phyloP scores from a whole-genome alignment of 805 yeast species.

The Candida morakotiae region DNA sequence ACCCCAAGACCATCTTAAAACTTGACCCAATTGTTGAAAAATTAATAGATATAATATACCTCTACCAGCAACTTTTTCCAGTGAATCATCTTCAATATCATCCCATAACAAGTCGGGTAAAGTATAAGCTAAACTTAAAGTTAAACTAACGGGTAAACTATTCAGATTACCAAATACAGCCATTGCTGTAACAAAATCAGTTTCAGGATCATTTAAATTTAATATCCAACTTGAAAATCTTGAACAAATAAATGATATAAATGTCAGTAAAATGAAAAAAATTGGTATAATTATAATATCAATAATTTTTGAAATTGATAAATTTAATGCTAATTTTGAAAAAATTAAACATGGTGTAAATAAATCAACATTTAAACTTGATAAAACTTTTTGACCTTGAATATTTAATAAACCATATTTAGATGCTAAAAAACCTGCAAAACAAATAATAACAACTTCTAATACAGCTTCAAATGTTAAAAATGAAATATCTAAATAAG shows the following conservation, averaged over 20 bases:
- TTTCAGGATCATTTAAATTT: conserved; percentile 64
- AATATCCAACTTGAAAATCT: conserved; percentile 48
- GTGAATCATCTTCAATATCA: conserved; percentile 58
- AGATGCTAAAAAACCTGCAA: conserved; percentile 85
- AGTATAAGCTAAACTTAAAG: conserved; percentile 72
- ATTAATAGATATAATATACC: conserved; percentile 71
- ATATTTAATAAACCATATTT: conserved; percentile 64
- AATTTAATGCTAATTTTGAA: conserved; percentile 63
- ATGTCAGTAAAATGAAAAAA: conserved; percentile 78
- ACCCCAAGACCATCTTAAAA: conserved; percentile 86
- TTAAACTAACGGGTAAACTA: conserved; percentile 88
- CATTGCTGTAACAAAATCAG: conserved; percentile 94
- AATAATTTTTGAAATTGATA: conserved; percentile 70
- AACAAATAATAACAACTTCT: conserved; percentile 82
- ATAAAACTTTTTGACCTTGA: conserved; percentile 71
- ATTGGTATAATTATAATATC: conserved; percentile 85
- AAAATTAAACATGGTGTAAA: conserved; percentile 96
- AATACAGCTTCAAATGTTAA: conserved; percentile 88
- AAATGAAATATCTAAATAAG: conserved; percentile 46
- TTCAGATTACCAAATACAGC: conserved; percentile 95
- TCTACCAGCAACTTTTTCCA: conserved; percentile 71
- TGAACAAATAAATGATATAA: conserved; percentile 66
- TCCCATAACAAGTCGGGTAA: conserved; percentile 77
- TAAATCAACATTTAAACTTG: conserved; percentile 78
- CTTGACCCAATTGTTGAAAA: conserved; percentile 81